Percentiles rank a stretch among this genome's conserved stretches.
Conservation (phyloP, 2,329 filamentous ascomycete genomes). For the Myriosclerotinia scirpicola region DNA sequence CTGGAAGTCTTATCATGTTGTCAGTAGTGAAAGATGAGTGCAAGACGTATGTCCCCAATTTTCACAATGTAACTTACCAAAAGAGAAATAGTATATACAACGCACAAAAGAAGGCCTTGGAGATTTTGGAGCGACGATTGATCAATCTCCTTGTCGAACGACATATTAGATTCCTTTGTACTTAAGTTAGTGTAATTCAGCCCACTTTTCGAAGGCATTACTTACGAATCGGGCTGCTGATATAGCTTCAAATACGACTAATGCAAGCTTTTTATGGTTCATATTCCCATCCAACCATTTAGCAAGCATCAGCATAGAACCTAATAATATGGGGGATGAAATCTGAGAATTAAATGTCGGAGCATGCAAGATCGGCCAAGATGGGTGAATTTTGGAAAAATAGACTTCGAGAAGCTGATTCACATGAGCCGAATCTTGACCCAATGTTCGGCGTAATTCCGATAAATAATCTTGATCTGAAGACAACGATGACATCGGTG, state of each 20-base stretch:
- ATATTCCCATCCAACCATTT: slow-evolving; percentile 3
- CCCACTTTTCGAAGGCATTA: background rate
- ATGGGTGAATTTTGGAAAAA: slow-evolving; percentile 13
- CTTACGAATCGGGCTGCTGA: slow-evolving; percentile 10
- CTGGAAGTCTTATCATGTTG: background rate
- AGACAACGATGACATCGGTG: slow-evolving; percentile 10
- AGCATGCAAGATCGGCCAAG: slow-evolving; percentile 16
- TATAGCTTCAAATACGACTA: slow-evolving; percentile 15
- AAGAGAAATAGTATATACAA: slow-evolving; percentile 12
- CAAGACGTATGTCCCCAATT: background rate
- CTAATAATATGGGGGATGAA: slow-evolving; percentile 9
- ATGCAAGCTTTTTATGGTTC: slow-evolving; percentile 7
- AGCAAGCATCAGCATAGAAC: slow-evolving; percentile 12
- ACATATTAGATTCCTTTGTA: slow-evolving; percentile 4
- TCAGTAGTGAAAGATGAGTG: background rate
- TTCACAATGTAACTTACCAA: background rate
- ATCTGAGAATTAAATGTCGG: slow-evolving; percentile 1
- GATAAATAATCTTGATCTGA: slow-evolving; percentile 5
- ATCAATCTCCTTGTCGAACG: slow-evolving; percentile 10
- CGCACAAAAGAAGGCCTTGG: slow-evolving; percentile 11
- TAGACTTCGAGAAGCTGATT: background rate
- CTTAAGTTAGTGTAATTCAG: background rate
- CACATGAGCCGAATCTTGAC: background rate
- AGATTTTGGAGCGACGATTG: slow-evolving; percentile 12
- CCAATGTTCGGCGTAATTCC: background rate